Percentiles rank a stretch among this genome's conserved stretches.
Evolutionary conservation across 805 yeast species (phyloP).

Genomic region (Candida germanica): DNA sequence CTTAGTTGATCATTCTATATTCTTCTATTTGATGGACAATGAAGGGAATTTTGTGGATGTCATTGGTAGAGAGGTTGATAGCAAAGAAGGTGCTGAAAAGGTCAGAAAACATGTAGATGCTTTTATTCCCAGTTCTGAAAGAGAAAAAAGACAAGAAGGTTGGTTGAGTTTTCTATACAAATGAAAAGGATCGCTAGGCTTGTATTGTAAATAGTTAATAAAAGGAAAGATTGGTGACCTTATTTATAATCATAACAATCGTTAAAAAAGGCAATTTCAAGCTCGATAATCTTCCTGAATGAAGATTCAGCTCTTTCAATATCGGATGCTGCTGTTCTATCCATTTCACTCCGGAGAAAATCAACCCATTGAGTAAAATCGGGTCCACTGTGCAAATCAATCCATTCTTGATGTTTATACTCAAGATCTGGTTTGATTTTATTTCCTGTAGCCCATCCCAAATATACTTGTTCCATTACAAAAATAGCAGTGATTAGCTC

Average conservation of each 20-base stretch:
- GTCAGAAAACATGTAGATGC: constrained; percentile 73
- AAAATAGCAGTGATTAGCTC: constrained; percentile 43
- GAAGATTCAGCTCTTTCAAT: constrained; percentile 15
- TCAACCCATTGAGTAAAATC: constrained; percentile 48
- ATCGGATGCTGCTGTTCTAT: constrained; percentile 25
- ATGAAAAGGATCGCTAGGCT: constrained; percentile 20
- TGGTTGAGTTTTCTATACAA: constrained; percentile 60
- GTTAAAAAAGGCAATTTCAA: constrained; percentile 47
- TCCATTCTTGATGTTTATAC: constrained; percentile 52
- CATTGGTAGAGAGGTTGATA: constrained; percentile 85
- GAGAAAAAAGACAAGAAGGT: constrained; percentile 60
- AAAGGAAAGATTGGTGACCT: too few species aligned
- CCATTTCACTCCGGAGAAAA: constrained; percentile 44
- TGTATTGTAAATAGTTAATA: constrained; percentile 1
- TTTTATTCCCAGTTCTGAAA: constrained; percentile 67
- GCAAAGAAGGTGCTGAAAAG: constrained; percentile 71
- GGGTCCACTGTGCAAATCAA: constrained; percentile 48
- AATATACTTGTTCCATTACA: constrained; percentile 49
- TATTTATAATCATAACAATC: constrained; percentile 39
- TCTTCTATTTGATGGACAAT: constrained; percentile 97
- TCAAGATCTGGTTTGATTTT: constrained; percentile 23
- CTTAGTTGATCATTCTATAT: constrained; percentile 94
- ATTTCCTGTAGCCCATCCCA: constrained; percentile 49
- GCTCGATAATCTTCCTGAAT: constrained; percentile 33
- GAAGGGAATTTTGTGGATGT: constrained; percentile 96